phyloP scores from a whole-genome alignment of 1,284 basidiomycete genomes.

The Cryptococcus amylolentus region DNA sequence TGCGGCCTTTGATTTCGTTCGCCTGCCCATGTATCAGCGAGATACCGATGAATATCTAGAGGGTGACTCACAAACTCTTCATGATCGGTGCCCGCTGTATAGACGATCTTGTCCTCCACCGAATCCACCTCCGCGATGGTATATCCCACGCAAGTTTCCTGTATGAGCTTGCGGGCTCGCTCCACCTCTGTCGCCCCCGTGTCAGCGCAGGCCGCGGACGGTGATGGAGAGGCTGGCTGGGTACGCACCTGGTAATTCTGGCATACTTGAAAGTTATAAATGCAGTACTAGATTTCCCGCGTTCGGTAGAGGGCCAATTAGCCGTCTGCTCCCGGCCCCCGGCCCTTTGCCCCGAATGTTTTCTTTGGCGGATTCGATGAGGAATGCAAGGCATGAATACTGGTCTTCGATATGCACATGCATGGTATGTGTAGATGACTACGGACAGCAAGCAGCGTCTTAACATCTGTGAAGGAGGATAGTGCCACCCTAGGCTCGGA shows the following conservation, averaged over 20 bases:
- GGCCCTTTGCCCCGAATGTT: too few relatives aligned
- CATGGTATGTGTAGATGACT: too few relatives aligned
- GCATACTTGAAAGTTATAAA: constrained; percentile 51
- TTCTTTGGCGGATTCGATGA: too few relatives aligned
- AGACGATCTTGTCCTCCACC: constrained; percentile 67
- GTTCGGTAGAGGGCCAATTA: too few relatives aligned
- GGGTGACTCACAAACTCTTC: constrained; percentile 60
- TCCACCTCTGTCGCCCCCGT: constrained; percentile 60
- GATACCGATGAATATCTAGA: background rate
- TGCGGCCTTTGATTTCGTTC: constrained; percentile 59
- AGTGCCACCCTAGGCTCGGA: too few relatives aligned
- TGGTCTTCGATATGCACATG: too few relatives aligned
- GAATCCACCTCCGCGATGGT: constrained; percentile 61
- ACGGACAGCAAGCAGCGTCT: too few relatives aligned
- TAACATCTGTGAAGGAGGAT: too few relatives aligned
- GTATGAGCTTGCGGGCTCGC: constrained; percentile 61
- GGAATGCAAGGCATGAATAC: too few relatives aligned
- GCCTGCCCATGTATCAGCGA: constrained; percentile 51
- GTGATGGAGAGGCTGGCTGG: background rate
- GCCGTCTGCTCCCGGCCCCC: too few relatives aligned
- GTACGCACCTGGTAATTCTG: constrained; percentile 61
- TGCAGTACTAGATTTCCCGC: background rate
- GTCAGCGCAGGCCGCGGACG: background rate
- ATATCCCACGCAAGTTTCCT: constrained; percentile 58
- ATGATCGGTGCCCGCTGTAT: constrained; percentile 57